phyloP scores from a whole-genome alignment of 108 stramenopile species.

The Discostella pseudostelligera region DNA sequence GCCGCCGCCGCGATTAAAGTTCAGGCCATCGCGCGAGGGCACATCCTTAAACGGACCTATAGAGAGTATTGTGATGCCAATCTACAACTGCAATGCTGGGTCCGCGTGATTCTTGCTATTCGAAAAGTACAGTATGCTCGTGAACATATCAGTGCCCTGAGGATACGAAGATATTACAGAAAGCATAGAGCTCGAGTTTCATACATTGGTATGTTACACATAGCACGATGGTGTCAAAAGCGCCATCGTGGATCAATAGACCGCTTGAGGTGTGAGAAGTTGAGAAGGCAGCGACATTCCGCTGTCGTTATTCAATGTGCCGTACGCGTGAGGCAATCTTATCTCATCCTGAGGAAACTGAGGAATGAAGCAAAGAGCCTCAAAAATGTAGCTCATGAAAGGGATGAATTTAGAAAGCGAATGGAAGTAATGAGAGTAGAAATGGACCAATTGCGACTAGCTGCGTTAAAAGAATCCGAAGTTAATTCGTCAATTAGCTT shows the following conservation, averaged over 20 bases:
- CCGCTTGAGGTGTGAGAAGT: conserved; percentile 20
- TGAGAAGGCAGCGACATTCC: conserved; percentile 24
- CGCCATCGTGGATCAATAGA: conserved; percentile 34
- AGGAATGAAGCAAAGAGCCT: conserved; percentile 43
- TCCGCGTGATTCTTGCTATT: conserved; percentile 28
- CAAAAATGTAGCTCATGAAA: conserved; percentile 41
- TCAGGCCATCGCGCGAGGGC: conserved; percentile 50
- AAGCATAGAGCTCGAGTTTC: conserved; percentile 4
- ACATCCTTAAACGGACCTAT: conserved; percentile 22
- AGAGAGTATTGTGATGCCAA: conserved; percentile 13
- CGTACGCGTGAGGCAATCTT: conserved; percentile 20
- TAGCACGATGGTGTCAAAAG: conserved; percentile 47
- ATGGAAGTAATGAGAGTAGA: conserved; percentile 52
- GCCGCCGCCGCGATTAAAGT: conserved; percentile 39
- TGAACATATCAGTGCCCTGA: conserved; percentile 23
- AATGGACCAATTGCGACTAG: conserved; percentile 42
- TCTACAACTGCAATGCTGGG: conserved; percentile 41
- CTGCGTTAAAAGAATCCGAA: conserved; percentile 34
- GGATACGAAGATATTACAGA: conserved; percentile 37
- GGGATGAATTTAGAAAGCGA: conserved; percentile 34
- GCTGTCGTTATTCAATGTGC: conserved; percentile 42
- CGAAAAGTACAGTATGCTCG: conserved; percentile 30
- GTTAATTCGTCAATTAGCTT: background rate
- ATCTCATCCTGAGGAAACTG: conserved; percentile 21
- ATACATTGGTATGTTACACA: conserved; percentile 15